phyloP scores from a whole-genome alignment of 768 basidiomycete genomes.

The Trametes maxima region DNA sequence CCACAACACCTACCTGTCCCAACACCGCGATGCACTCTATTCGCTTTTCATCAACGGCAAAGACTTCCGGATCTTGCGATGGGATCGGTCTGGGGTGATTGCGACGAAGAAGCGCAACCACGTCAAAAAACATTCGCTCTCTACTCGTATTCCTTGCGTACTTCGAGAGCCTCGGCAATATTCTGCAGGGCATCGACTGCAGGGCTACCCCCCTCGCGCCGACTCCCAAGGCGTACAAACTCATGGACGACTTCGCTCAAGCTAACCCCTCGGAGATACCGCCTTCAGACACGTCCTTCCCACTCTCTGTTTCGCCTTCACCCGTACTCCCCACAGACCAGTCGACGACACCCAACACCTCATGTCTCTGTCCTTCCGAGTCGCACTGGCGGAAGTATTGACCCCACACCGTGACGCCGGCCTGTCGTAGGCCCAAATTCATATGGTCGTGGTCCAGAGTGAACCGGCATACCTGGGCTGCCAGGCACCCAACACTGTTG shows the following conservation, averaged over 20 bases:
- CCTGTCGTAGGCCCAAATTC: too few relatives aligned
- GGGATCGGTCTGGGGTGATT: conserved; percentile 8
- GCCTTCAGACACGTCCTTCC: too few relatives aligned
- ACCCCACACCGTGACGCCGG: too few relatives aligned
- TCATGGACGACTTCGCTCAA: background rate
- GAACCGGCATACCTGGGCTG: too few relatives aligned
- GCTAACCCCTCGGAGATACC: too few relatives aligned
- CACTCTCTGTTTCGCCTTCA: too few relatives aligned
- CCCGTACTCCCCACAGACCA: too few relatives aligned
- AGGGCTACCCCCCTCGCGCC: background rate
- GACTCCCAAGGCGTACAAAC: background rate
- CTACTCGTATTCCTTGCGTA: background rate
- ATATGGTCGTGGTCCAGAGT: too few relatives aligned
- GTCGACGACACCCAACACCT: too few relatives aligned
- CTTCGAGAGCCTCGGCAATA: background rate
- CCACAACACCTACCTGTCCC: background rate
- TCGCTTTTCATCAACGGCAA: background rate
- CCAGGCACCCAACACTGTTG: too few relatives aligned
- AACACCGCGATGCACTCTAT: background rate
- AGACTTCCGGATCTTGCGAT: conserved; percentile 1
- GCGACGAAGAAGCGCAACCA: background rate
- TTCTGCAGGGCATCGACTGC: background rate
- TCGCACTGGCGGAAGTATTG: too few relatives aligned
- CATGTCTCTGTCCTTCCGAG: too few relatives aligned
- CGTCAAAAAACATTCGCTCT: background rate